These are phyloP conservation scores for Diaporthe aspalathi DNA, from an alignment of 2,329 filamentous ascomycete species.

Conservation along the genomic window DNA sequence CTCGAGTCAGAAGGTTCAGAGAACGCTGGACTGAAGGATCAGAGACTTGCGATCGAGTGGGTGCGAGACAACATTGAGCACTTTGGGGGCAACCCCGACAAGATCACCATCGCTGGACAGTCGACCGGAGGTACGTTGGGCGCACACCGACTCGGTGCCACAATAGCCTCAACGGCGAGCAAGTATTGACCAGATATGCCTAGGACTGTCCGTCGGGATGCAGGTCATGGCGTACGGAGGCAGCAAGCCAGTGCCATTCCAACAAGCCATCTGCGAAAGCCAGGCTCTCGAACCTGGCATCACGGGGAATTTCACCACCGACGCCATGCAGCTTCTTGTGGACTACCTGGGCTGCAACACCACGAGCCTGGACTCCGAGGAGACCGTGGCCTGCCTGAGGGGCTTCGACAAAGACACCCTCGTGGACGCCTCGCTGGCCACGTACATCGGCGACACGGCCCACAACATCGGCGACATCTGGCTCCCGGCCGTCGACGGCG, in stretches of 20 bases:
- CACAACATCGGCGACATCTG: constrained; percentile 64
- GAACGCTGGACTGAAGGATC: constrained; percentile 61
- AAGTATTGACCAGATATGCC: background rate
- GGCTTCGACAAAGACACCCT: constrained; percentile 55
- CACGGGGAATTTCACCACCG: constrained; percentile 58
- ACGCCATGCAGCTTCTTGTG: constrained; percentile 58
- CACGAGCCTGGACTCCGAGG: constrained; percentile 52
- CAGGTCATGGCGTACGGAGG: constrained; percentile 62
- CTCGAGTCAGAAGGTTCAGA: constrained; percentile 47
- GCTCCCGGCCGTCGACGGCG: constrained; percentile 61
- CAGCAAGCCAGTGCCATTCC: constrained; percentile 56
- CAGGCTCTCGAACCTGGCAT: constrained; percentile 64
- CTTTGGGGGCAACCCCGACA: constrained; percentile 56
- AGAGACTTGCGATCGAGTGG: constrained; percentile 58
- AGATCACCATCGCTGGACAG: constrained; percentile 40
- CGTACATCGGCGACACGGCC: constrained; percentile 53
- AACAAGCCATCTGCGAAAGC: constrained; percentile 58
- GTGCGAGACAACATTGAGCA: constrained; percentile 57
- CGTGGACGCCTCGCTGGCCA: constrained; percentile 56
- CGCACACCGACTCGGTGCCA: background rate
- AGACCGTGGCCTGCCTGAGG: constrained; percentile 60
- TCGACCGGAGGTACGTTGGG: constrained; percentile 35
- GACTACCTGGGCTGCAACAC: constrained; percentile 57
- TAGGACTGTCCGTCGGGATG: constrained; percentile 56
- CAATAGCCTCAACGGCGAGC: background rate